Evolutionary conservation across 2,329 filamentous ascomycete genomes (phyloP).

Genomic region (Penicillium sp.): DNA sequence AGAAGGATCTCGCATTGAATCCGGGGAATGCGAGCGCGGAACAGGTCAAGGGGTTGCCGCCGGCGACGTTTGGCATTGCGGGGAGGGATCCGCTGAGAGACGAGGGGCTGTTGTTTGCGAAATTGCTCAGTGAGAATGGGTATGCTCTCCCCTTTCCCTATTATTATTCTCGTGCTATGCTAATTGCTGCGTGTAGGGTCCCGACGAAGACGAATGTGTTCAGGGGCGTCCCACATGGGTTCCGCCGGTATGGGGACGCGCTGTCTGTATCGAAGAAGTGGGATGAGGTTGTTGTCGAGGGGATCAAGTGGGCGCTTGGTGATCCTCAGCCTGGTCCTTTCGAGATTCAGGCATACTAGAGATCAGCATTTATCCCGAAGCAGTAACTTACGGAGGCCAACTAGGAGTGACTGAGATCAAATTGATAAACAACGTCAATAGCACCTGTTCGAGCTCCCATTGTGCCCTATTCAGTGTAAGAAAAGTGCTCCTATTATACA

Average conservation of each 20-base stretch:
- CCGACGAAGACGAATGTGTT: conserved; percentile 56
- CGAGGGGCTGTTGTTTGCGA: conserved; percentile 54
- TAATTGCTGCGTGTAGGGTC: conserved; percentile 41
- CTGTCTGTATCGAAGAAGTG: conserved; percentile 34
- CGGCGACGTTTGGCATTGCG: conserved; percentile 52
- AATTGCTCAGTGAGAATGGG: conserved; percentile 51
- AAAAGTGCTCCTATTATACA: too few relatives aligned
- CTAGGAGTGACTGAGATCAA: too few relatives aligned
- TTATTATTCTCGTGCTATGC: background rate
- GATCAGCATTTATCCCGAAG: too few relatives aligned
- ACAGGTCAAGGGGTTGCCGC: conserved; percentile 48
- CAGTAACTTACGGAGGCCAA: too few relatives aligned
- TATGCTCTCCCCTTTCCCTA: conserved; percentile 29
- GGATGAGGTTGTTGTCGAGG: conserved; percentile 36
- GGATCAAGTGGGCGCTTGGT: conserved; percentile 36
- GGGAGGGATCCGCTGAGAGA: conserved; percentile 57
- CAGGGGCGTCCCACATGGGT: conserved; percentile 59
- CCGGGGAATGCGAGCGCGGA: conserved; percentile 41
- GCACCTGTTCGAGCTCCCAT: too few relatives aligned
- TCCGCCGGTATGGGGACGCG: conserved; percentile 40
- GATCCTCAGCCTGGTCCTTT: conserved; percentile 22
- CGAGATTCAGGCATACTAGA: conserved; percentile 13
- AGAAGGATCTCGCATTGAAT: conserved; percentile 45
- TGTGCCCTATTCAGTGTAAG: too few relatives aligned
- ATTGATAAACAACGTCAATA: too few relatives aligned